phyloP scores from a whole-genome alignment of 768 basidiomycete genomes.

The Sistotremastrum niveocremeum region DNA sequence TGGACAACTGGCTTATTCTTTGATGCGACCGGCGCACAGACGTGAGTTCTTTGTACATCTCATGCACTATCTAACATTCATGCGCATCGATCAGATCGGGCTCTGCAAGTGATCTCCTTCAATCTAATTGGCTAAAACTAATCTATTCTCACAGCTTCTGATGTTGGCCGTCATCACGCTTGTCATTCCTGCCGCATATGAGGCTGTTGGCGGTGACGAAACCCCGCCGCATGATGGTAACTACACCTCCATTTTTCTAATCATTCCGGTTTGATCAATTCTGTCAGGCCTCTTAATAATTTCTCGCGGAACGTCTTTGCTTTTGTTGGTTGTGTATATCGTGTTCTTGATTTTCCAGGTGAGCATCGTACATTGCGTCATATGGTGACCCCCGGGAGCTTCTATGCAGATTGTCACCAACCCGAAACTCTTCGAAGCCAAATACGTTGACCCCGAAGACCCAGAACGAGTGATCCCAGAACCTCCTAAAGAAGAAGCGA shows the following conservation, averaged over 20 bases:
- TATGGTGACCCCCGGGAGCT: not conserved
- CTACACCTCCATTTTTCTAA: slow-evolving; percentile 2
- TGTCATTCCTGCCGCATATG: slow-evolving; percentile 83
- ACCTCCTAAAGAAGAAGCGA: slow-evolving; percentile 22
- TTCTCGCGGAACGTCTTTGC: slow-evolving; percentile 67
- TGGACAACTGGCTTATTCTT: slow-evolving; percentile 47
- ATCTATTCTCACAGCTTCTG: slow-evolving; percentile 42
- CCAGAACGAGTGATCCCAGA: slow-evolving; percentile 15
- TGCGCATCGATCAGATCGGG: slow-evolving; percentile 16
- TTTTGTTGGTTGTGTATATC: slow-evolving; percentile 61
- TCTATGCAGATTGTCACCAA: slow-evolving; percentile 49
- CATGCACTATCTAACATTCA: not conserved
- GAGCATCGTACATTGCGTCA: slow-evolving; percentile 7
- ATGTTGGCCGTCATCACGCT: slow-evolving; percentile 80
- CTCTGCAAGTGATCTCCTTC: slow-evolving; percentile 19
- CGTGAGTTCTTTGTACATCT: slow-evolving; percentile 31
- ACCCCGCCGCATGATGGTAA: slow-evolving; percentile 5
- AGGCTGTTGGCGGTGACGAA: slow-evolving; percentile 13
- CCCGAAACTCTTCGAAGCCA: slow-evolving; percentile 42
- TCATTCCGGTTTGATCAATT: slow-evolving; percentile 1
- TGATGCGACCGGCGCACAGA: slow-evolving; percentile 75
- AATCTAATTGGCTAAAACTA: slow-evolving; percentile 2
- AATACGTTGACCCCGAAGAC: slow-evolving; percentile 22
- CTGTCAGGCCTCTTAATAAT: slow-evolving; percentile 49
- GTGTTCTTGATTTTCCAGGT: slow-evolving; percentile 70